Evolutionary conservation across 768 basidiomycete genomes (phyloP), one percentile per base, ranked within the genome.

Genomic region (Porphyrellus cyaneotinctus): DNA sequence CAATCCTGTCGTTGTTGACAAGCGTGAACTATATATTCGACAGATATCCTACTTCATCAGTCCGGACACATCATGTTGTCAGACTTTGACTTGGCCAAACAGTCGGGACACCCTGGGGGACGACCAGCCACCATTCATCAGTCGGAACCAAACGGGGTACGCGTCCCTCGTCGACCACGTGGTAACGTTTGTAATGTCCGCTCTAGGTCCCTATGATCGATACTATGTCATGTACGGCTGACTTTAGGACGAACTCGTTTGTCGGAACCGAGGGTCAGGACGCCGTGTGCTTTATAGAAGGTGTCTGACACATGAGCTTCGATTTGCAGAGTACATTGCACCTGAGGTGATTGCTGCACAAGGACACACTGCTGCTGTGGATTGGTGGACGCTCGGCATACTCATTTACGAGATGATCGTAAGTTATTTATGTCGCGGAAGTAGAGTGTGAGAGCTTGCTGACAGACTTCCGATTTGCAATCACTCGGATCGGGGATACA

Each of bases 41-140:
- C 66, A 99, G 97, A 99, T 70, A 99, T 99, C 65, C 78, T 99
- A 17, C 77, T 99, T 45, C 97, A 99, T 72, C 90, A 97, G 67
- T 93, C 94, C 12, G 97, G 97, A 17, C 97, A 99, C 72, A 97
- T 99, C 64, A 97, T 98, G 95, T 74, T 99, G 63, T 98, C 97
- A 42, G 97, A 99, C 72, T 99, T 99, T 72, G 97, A 99, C 74
- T 81, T 99, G 31, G 95, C 95, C 18, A 99, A 98, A 69, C 94
- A 95, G 68, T 92, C 91, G 35, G 87, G 79, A 49, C 91, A 90
- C 59, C 85, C 84, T 22, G 90, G 87, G 23, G 87, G 88, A 48
- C 81, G 89, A 63, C 94, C 95, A 24, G 90, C 87, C 7, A 88
- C 84, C 66, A 88, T 97, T 53, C 90, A 89, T 62, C 81, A 80